A percentile compares a stretch with the other conserved stretches of the same genome.
phyloP scores from a whole-genome alignment of 257 asterid genomes.

The Solanum piurae region DNA sequence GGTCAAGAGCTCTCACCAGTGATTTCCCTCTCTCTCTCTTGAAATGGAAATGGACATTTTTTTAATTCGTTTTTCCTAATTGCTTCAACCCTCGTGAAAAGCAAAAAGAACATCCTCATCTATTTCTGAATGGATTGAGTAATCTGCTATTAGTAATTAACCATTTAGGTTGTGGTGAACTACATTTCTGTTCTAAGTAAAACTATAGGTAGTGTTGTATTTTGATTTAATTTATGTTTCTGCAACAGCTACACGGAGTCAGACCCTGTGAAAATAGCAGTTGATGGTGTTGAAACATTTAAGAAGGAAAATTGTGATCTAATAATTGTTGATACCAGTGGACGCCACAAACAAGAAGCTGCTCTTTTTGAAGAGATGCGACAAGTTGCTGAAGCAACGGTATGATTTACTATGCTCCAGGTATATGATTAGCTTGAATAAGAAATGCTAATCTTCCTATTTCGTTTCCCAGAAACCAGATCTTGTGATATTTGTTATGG shows the following conservation, averaged over 20 bases:
- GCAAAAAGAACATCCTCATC: background rate
- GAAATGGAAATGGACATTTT: background rate
- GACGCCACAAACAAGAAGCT: slow-evolving; percentile 99
- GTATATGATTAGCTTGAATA: background rate
- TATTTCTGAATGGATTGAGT: background rate
- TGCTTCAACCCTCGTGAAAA: background rate
- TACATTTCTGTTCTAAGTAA: background rate
- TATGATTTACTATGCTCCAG: slow-evolving; percentile 7
- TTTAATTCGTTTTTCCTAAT: background rate
- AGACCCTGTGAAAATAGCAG: slow-evolving; percentile 97
- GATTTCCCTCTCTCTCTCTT: background rate
- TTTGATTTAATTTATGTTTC: slow-evolving; percentile 3
- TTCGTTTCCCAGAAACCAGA: slow-evolving; percentile 70
- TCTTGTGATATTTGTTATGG: slow-evolving; percentile 96
- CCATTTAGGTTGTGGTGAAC: background rate
- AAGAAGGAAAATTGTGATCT: slow-evolving; percentile 88
- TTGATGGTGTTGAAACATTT: slow-evolving; percentile 90
- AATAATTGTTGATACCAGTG: slow-evolving; percentile 92
- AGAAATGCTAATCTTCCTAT: background rate
- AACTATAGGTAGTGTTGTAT: background rate
- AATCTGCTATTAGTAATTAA: background rate
- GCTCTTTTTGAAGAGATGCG: slow-evolving; percentile 99
- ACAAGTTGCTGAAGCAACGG: slow-evolving; percentile 94
- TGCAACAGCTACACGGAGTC: slow-evolving; percentile 87
- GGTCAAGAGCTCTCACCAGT: background rate